Evolutionary conservation across 176 grass and related monocot species (phyloP), one percentile per base, ranked within the genome.

Genomic region (Avena atlantica): DNA sequence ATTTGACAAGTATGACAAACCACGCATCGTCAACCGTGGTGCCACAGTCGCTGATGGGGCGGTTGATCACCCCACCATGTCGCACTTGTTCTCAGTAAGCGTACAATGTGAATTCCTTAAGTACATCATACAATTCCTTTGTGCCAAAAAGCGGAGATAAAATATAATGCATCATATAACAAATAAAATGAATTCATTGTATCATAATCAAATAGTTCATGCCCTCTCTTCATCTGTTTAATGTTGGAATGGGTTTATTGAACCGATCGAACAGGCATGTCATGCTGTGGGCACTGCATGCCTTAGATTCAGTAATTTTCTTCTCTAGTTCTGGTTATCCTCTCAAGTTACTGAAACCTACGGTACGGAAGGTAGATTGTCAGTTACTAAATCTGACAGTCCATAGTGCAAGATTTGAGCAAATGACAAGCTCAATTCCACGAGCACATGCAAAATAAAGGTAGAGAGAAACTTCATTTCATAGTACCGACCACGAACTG

Each of bases 391-490:
- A 34, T 60, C 16, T 34, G 42, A 62, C 40, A 59, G 0, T 6
- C 48, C 14, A 84, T 15, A 23, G 19, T 29, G 20, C 57, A 37
- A 52, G 24, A 4, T 15, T 13, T 75, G 34, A 70, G 4, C 3
- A 79, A 79, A 58, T 37, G 14, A 80, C 20, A 11, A 65, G 44
- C 27, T 40, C 2, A 86, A 45, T 76, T 74, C 21, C 44, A 47
- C 16, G 6, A 76, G 62, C n/a, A 74, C 66, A 78, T 31, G 48
- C 48, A 64, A 61, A 81, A 9, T n/a, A 34, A 69, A 11, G 44
- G 12, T 29, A 53, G 3, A 77, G 8, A 1, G 79, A 75, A 34
- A 50, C 83, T 88, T 69, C 88, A 81, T 86, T 87, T 71, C 9
- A 63, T 90, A 89, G 65, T 71, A 83, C 67, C 37, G 5, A 34